These are phyloP conservation scores for Russula sp. DNA, from an alignment of 768 basidiomycete genomes.

Conservation along the genomic window DNA sequence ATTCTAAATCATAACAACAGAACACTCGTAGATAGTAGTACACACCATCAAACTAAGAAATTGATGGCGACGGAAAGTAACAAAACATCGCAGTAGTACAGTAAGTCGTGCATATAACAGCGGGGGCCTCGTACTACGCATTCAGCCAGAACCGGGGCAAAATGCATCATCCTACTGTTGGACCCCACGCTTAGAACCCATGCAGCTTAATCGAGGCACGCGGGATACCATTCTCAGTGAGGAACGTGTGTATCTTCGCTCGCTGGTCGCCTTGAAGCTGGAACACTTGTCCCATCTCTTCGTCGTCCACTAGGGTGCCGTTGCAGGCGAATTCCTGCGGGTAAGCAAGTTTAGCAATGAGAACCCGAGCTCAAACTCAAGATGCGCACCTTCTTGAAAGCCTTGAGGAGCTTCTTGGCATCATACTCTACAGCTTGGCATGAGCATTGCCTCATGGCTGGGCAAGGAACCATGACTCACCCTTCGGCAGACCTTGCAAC, in stretches of 20 bases:
- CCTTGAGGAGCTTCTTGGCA: slow-evolving; percentile 95
- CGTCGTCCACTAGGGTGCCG: slow-evolving; percentile 92
- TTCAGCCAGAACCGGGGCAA: slow-evolving; percentile 10
- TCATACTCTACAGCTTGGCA: slow-evolving; percentile 68
- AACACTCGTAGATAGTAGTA: slow-evolving; percentile 15
- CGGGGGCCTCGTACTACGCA: slow-evolving; percentile 1
- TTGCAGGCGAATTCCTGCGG: slow-evolving; percentile 94
- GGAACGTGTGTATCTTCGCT: slow-evolving; percentile 81
- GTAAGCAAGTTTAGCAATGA: slow-evolving; percentile 10
- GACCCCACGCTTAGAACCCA: slow-evolving; percentile 54
- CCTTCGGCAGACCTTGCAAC: slow-evolving; percentile 88
- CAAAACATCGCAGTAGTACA: slow-evolving; percentile 19
- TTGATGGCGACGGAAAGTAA: slow-evolving; percentile 2
- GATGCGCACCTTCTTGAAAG: slow-evolving; percentile 85
- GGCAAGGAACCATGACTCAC: slow-evolving; percentile 32
- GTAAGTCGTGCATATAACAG: slow-evolving; percentile 13
- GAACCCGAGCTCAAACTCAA: background rate
- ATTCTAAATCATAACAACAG: slow-evolving; percentile 16
- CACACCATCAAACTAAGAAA: slow-evolving; percentile 5
- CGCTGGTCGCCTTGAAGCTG: slow-evolving; percentile 99
- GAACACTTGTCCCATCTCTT: slow-evolving; percentile 93
- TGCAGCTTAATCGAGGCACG: slow-evolving; percentile 78
- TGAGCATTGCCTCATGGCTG: slow-evolving; percentile 16
- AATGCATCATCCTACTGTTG: background rate
- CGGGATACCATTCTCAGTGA: slow-evolving; percentile 73